These are phyloP conservation scores for Gloeopeniophorella convolvens DNA, from an alignment of 768 basidiomycete species.

Conservation along the genomic window DNA sequence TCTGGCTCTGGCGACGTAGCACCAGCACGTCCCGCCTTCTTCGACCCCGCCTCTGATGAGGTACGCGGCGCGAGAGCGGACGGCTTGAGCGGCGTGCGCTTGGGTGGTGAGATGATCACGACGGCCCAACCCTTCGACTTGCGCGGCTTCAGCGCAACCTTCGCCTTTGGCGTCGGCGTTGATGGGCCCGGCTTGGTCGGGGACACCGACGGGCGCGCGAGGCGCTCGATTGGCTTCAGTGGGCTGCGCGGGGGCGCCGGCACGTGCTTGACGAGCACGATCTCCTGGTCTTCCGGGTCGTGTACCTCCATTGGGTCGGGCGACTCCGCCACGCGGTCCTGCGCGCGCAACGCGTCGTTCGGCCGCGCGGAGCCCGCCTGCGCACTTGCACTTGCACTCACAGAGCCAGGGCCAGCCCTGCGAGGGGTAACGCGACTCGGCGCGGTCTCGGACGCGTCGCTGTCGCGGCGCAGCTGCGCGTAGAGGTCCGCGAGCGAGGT, in stretches of 20 bases:
- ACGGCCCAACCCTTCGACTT: slow-evolving; percentile 4
- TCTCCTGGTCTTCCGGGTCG: slow-evolving; percentile 8
- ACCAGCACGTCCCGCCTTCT: too few species aligned
- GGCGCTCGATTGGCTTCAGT: neutral
- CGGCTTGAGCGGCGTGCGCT: neutral
- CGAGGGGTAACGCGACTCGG: neutral
- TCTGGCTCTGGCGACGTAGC: too few species aligned
- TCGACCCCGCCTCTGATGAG: too few species aligned
- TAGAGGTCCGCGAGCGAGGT: slow-evolving; percentile 13
- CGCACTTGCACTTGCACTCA: too few species aligned
- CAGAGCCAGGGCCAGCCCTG: neutral
- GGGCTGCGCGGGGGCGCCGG: neutral
- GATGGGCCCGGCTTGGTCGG: neutral
- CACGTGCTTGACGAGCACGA: slow-evolving; percentile 5
- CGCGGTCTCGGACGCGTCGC: neutral
- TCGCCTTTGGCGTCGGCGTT: neutral
- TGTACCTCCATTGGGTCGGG: slow-evolving; percentile 11
- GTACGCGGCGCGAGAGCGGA: neutral
- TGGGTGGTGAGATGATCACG: slow-evolving; percentile 7
- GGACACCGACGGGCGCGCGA: neutral
- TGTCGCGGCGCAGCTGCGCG: slow-evolving; percentile 13
- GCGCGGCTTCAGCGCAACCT: neutral
- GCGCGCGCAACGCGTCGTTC: too few species aligned
- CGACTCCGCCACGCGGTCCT: too few species aligned
- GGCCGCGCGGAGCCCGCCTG: too few species aligned